Conservation (phyloP, 306 rosid genomes). For the Sphenostylis stenocarpa region DNA sequence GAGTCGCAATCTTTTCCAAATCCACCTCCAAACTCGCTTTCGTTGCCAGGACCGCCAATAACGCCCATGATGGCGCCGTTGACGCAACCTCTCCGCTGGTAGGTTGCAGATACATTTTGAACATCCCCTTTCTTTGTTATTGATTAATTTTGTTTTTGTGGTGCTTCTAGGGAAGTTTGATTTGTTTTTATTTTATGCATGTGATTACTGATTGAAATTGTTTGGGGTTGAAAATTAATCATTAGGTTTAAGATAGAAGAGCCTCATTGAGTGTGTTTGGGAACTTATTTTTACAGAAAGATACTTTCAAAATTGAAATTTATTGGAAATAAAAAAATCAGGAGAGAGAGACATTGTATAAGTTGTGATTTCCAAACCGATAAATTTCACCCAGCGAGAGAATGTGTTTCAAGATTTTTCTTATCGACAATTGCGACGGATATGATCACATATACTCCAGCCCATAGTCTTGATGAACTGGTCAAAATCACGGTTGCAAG, state of each 20-base stretch:
- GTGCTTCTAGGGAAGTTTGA: not conserved
- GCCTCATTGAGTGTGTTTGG: not conserved
- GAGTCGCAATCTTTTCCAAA: slow-evolving; percentile 30
- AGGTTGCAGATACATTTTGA: slow-evolving; percentile 2
- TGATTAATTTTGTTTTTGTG: not conserved
- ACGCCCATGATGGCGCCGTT: slow-evolving; percentile 38
- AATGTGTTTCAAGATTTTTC: too few relatives aligned
- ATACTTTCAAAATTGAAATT: too few relatives aligned
- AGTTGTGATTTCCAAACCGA: too few relatives aligned
- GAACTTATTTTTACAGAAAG: not conserved
- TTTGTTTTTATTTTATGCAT: not conserved
- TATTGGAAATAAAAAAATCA: too few relatives aligned
- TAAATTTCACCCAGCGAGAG: too few relatives aligned
- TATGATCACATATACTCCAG: too few relatives aligned
- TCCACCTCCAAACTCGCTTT: slow-evolving; percentile 36
- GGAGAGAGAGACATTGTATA: too few relatives aligned
- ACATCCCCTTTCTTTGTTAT: not conserved
- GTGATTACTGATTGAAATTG: not conserved
- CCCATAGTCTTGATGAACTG: not conserved
- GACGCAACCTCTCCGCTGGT: slow-evolving; percentile 61
- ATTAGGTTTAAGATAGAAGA: slow-evolving; percentile 4
- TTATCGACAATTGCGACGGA: too few relatives aligned
- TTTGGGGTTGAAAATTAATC: not conserved
- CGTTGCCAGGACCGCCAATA: slow-evolving; percentile 39
- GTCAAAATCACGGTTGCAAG: not conserved